Conservation (phyloP, 352 stramenopile species). For the Pythium scleroteichum region DNA sequence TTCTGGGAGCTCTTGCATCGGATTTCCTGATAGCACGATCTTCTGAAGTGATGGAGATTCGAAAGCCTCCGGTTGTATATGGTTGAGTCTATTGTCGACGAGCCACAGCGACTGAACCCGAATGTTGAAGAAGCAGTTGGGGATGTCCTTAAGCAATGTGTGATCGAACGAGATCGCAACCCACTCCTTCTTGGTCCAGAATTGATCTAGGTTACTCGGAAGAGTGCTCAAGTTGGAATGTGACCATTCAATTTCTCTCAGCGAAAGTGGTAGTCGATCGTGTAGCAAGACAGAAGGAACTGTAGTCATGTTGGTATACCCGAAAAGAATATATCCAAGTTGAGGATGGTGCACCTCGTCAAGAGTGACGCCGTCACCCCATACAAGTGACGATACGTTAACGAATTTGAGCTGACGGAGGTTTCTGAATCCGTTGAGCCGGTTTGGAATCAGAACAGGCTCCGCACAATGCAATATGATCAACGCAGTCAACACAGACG, state of each 20-base stretch:
- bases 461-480: neutral
- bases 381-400: slow-evolving; percentile 5
- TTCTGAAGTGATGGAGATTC: neutral
- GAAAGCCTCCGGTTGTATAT: neutral
- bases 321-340: slow-evolving; percentile 14
- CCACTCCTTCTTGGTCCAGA: slow-evolving; percentile 10
- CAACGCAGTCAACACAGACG: neutral
- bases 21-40: neutral
- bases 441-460: neutral
- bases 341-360: slow-evolving; percentile 4
- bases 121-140: neutral
- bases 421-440: neutral
- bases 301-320: slow-evolving; percentile 9
- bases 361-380: neutral
- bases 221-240: slow-evolving; percentile 12
- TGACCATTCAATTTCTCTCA: slow-evolving; percentile 20
- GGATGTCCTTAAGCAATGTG: slow-evolving; percentile 3
- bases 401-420: slow-evolving; percentile 13
- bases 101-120: slow-evolving; percentile 1
- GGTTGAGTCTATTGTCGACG: neutral
- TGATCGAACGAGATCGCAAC: slow-evolving; percentile 14
- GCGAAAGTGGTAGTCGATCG: neutral
- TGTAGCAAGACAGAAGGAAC: slow-evolving; percentile 6
- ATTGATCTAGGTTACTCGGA: slow-evolving; percentile 3
- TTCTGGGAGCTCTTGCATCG: neutral